Base-by-base conservation (phyloP, 441 rosid species). In the Bruguiera hainesii region DNA sequence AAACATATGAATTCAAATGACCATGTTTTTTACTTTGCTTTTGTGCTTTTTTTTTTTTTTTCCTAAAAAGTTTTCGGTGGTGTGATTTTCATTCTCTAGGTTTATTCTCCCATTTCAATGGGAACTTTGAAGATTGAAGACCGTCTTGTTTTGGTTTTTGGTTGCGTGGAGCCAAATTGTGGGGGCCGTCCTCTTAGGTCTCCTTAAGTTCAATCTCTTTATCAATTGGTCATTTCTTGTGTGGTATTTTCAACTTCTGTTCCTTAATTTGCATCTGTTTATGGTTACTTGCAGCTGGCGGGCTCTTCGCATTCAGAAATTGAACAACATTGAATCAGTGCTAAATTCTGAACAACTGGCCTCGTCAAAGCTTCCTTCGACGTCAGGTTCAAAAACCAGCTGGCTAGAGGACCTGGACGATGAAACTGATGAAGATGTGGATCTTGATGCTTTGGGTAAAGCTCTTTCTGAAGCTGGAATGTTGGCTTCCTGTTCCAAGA, bases 301-400 rank as follows among this genome's bases (percentile, higher is more conserved):
- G 73, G 97, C 89, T 67, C 73, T 89, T 80, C 89, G 94, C 59
- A 60, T 89, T 76, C 92, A 83, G 73, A 89, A 80, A 79, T 56
- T 65, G 64, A 25, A 70, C 64, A 82, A 16, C 29, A 60, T 75
- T 56, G 80, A 76, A 63, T 51, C 64, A 0, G 52, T 67, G 63
- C 26, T 64, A 20, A 60, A 46, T 28, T 4, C 71, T 56, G 64
- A 52, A 23, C 74, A 73, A 19, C 58, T 16, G 60, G 29, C 1
- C 15, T 56, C 79, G 26, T 65, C 73, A 0, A 52, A 74, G 50
- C 25, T 75, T 3, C 53, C 80, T 49, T 60, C 82, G 21, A 74
- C 66, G 75, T 76, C 89, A 13, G 69, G 55, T 73, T 59, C 81
- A 20, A 86, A 82, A 78, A 51, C 73, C 21, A 79, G 69, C 70